phyloP scores from a whole-genome alignment of 306 rosid genomes.

The Cucumis melo region DNA sequence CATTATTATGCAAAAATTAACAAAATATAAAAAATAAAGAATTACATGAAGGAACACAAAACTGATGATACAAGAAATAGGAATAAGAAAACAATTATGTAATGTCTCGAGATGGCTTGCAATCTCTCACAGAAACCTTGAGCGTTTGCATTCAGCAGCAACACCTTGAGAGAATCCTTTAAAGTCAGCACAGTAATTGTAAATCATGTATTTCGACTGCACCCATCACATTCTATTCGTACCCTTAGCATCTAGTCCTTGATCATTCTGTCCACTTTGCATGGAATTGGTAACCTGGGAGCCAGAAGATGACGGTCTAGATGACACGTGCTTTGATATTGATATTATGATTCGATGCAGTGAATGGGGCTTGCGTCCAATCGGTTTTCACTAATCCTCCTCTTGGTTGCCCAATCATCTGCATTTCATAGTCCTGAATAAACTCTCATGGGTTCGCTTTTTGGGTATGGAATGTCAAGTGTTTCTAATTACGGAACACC shows the following conservation, averaged over 20 bases:
- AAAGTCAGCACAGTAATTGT: conserved; percentile 29
- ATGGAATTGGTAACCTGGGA: background rate
- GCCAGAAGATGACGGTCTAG: conserved; percentile 5
- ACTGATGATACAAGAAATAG: background rate
- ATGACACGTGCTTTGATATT: conserved; percentile 16
- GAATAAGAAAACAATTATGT: background rate
- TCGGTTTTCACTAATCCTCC: conserved; percentile 35
- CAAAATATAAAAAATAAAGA: background rate
- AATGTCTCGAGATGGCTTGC: background rate
- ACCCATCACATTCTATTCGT: conserved; percentile 33
- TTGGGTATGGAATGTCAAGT: conserved; percentile 18
- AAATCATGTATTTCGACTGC: conserved; percentile 32
- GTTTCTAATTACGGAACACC: conserved; percentile 23
- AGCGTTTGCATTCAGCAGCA: conserved; percentile 25
- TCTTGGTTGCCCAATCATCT: conserved; percentile 40
- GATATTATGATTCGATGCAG: conserved; percentile 26
- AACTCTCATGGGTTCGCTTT: conserved; percentile 26
- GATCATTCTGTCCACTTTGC: background rate
- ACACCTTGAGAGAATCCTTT: conserved; percentile 30
- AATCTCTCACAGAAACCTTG: conserved; percentile 6
- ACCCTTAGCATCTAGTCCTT: conserved; percentile 22
- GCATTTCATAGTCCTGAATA: conserved; percentile 34
- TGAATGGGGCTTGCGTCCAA: conserved; percentile 40
- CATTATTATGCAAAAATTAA: background rate
- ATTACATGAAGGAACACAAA: background rate